These are phyloP conservation scores for Arthroderma sp. DNA, from an alignment of 2,329 filamentous ascomycete genomes.

Conservation along the genomic window DNA sequence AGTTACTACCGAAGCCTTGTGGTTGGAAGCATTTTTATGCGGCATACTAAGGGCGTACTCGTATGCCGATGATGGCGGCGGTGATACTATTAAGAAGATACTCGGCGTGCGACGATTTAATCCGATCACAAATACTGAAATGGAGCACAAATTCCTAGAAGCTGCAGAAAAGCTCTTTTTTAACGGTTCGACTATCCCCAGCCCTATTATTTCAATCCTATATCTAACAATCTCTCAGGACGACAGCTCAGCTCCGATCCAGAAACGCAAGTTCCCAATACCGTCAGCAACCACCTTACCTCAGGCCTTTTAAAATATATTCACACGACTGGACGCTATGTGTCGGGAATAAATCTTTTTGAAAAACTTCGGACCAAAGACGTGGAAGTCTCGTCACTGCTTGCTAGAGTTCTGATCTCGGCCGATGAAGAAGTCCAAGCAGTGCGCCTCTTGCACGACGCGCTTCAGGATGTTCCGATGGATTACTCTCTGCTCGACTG, in stretches of 20 bases:
- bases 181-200: constrained; percentile 46
- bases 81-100: constrained; percentile 90
- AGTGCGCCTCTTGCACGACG: constrained; percentile 73
- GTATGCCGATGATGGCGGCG: constrained; percentile 89
- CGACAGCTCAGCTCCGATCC: constrained; percentile 95
- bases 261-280: constrained; percentile 91
- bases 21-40: constrained; percentile 95
- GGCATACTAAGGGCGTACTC: constrained; percentile 88
- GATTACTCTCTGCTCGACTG: constrained; percentile 94
- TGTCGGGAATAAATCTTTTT: constrained; percentile 93
- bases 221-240: constrained; percentile 39
- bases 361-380: constrained; percentile 87
- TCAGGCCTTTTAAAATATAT: constrained; percentile 92
- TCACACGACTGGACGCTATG: constrained; percentile 82
- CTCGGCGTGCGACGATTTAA: constrained; percentile 96
- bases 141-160: constrained; percentile 88
- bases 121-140: constrained; percentile 94
- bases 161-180: constrained; percentile 94
- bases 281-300: constrained; percentile 90
- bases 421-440: constrained; percentile 96
- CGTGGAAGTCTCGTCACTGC: constrained; percentile 81
- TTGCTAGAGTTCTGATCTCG: constrained; percentile 83
- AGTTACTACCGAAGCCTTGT: constrained; percentile 82
- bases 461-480: constrained; percentile 85
- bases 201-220: neutral